These are phyloP conservation scores for Aspergillus conjunctus DNA, from an alignment of 495 filamentous ascomycete genomes.

Conservation along the genomic window DNA sequence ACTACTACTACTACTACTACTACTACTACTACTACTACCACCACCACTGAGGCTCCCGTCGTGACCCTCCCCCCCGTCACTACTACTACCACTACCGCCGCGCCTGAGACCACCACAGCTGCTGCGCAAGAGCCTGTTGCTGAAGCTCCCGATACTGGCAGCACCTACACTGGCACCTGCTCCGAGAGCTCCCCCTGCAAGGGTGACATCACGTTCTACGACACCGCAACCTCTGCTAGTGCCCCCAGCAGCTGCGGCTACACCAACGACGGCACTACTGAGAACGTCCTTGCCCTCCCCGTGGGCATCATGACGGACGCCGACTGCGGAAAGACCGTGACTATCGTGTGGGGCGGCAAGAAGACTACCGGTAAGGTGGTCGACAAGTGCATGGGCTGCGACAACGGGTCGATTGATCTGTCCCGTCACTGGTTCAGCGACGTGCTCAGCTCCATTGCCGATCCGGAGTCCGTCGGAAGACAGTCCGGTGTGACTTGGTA, in stretches of 20 bases:
- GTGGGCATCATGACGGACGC: slow-evolving; percentile 58
- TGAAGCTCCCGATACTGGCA: slow-evolving; percentile 23
- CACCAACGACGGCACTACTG: slow-evolving; percentile 43
- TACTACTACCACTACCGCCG: slow-evolving; percentile 5
- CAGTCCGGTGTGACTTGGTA: slow-evolving; percentile 9
- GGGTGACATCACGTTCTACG: slow-evolving; percentile 52
- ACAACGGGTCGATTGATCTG: slow-evolving; percentile 47
- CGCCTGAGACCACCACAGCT: neutral
- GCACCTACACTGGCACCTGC: slow-evolving; percentile 40
- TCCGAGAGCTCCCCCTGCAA: slow-evolving; percentile 36
- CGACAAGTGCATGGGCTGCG: slow-evolving; percentile 78
- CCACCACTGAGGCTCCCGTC: neutral
- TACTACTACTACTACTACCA: neutral
- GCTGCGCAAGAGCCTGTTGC: slow-evolving; percentile 16
- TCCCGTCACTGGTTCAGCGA: slow-evolving; percentile 46
- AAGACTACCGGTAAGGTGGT: slow-evolving; percentile 57
- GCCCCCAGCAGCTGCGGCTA: slow-evolving; percentile 49
- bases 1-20: neutral
- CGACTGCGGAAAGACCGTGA: slow-evolving; percentile 68
- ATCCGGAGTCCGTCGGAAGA: neutral
- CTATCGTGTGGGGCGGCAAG: slow-evolving; percentile 59
- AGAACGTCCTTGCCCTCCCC: slow-evolving; percentile 51
- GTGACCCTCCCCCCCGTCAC: slow-evolving; percentile 11
- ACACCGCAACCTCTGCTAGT: slow-evolving; percentile 39
- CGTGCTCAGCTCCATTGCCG: slow-evolving; percentile 29